Evolutionary conservation across 2,329 filamentous ascomycete species (phyloP).

Genomic region (Zalaria sp.): DNA sequence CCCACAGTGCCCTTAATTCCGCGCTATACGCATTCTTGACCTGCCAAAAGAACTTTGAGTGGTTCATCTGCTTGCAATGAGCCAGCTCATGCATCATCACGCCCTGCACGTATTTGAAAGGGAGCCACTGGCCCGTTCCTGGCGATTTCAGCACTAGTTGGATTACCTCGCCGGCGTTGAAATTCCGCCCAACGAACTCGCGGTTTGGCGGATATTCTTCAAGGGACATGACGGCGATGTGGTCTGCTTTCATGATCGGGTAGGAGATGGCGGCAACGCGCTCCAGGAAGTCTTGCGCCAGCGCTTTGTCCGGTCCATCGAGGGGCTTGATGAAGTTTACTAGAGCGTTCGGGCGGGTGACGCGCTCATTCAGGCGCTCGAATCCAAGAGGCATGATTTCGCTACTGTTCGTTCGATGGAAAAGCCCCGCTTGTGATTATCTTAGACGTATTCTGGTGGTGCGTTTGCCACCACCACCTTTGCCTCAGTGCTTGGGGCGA

Average conservation of each 20-base stretch:
- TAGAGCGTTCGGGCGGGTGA: constrained; percentile 58
- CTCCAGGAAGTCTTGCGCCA: constrained; percentile 57
- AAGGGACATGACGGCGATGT: constrained; percentile 37
- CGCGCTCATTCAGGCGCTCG: constrained; percentile 62
- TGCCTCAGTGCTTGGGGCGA: no score
- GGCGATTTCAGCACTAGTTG: constrained; percentile 67
- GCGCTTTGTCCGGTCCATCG: constrained; percentile 36
- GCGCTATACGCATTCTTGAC: constrained; percentile 60
- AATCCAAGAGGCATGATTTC: constrained; percentile 41
- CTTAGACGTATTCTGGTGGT: no score
- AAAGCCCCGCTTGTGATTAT: no score
- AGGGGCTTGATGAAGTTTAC: constrained; percentile 80
- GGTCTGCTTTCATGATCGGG: constrained; percentile 40
- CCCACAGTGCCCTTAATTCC: constrained; percentile 59
- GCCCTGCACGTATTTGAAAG: constrained; percentile 77
- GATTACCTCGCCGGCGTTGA: constrained; percentile 78
- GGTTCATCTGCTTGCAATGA: constrained; percentile 87
- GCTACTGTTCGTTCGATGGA: no score
- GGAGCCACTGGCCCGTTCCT: constrained; percentile 50
- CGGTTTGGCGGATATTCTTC: constrained; percentile 71
- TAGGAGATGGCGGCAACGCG: constrained; percentile 68
- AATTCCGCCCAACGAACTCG: constrained; percentile 79
- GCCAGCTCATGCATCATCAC: constrained; percentile 91
- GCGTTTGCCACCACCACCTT: no score
- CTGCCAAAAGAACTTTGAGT: constrained; percentile 66